Conservation (phyloP, 2,329 filamentous ascomycete genomes). For the Hypoxylon sp. region DNA sequence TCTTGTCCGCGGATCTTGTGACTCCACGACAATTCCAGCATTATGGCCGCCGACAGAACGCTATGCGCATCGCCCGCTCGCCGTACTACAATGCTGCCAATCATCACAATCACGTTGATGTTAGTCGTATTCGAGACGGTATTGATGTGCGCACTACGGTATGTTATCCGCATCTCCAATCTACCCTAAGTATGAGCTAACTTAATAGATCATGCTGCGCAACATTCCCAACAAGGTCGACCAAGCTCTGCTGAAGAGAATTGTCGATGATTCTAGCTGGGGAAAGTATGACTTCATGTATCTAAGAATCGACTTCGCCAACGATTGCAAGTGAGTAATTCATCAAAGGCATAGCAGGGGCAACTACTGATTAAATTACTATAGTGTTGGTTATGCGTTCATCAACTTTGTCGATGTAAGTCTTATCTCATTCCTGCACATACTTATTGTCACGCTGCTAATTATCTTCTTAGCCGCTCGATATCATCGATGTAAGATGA, state of each 20-base stretch:
- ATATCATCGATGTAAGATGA: slow-evolving; percentile 79
- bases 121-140: slow-evolving; percentile 73
- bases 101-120: slow-evolving; percentile 75
- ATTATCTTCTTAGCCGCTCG: slow-evolving; percentile 70
- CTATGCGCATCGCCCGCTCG: slow-evolving; percentile 62
- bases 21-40: slow-evolving; percentile 58
- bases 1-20: slow-evolving; percentile 56
- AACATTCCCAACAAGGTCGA: slow-evolving; percentile 95
- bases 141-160: slow-evolving; percentile 83
- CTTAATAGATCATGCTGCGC: slow-evolving; percentile 84
- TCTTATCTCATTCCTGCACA: slow-evolving; percentile 7
- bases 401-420: slow-evolving; percentile 91
- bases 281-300: slow-evolving; percentile 97
- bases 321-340: slow-evolving; percentile 81
- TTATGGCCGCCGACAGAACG: slow-evolving; percentile 64
- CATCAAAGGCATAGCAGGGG: not conserved
- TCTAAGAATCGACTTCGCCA: slow-evolving; percentile 88
- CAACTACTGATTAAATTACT: slow-evolving; percentile 52
- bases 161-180: slow-evolving; percentile 54
- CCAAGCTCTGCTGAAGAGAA: slow-evolving; percentile 80
- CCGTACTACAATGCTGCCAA: slow-evolving; percentile 64
- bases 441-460: slow-evolving; percentile 58
- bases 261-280: slow-evolving; percentile 83
- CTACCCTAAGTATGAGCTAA: slow-evolving; percentile 33
- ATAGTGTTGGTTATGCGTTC: slow-evolving; percentile 94